Percentiles rank a stretch among this genome's conserved stretches.
Conservation (phyloP, 306 rosid genomes). For the Gastrolobium bilobum region DNA sequence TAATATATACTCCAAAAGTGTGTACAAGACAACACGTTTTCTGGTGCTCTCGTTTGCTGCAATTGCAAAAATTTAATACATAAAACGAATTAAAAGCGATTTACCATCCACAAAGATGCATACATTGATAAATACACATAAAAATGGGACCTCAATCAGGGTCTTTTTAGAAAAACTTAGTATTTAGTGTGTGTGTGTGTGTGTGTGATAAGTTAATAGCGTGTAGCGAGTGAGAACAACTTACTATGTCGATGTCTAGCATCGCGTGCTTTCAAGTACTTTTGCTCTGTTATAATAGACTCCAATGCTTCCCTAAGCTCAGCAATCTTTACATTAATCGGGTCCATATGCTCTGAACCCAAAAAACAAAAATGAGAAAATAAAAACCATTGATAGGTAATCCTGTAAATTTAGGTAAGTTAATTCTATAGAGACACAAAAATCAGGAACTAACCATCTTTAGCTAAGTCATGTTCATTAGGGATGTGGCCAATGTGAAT, state of each 20-base stretch:
- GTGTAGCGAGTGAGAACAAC: slow-evolving; percentile 43
- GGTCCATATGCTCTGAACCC: slow-evolving; percentile 83
- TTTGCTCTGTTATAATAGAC: slow-evolving; percentile 82
- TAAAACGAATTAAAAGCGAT: background rate
- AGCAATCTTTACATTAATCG: slow-evolving; percentile 89
- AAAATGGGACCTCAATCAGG: background rate
- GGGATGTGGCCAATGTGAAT: slow-evolving; percentile 96
- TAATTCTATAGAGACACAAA: background rate
- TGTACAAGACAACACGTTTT: slow-evolving; percentile 57
- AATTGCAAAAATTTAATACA: slow-evolving; percentile 11
- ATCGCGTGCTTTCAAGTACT: slow-evolving; percentile 91
- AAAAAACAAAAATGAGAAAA: slow-evolving; percentile 25
- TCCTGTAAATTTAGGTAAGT: no score
- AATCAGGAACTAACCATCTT: slow-evolving; percentile 69
- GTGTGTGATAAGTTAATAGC: background rate
- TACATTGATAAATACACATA: background rate
- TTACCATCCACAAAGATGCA: background rate
- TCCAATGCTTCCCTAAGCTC: slow-evolving; percentile 91
- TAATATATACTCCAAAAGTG: slow-evolving; percentile 52
- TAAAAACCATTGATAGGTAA: background rate
- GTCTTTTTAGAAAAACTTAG: no score
- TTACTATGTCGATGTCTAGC: slow-evolving; percentile 87
- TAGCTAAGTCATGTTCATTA: slow-evolving; percentile 77
- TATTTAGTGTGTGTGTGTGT: no score
- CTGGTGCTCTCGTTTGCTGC: slow-evolving; percentile 63